phyloP scores from a whole-genome alignment of 2,329 filamentous ascomycete species.

The Aspergillus aculeatus region DNA sequence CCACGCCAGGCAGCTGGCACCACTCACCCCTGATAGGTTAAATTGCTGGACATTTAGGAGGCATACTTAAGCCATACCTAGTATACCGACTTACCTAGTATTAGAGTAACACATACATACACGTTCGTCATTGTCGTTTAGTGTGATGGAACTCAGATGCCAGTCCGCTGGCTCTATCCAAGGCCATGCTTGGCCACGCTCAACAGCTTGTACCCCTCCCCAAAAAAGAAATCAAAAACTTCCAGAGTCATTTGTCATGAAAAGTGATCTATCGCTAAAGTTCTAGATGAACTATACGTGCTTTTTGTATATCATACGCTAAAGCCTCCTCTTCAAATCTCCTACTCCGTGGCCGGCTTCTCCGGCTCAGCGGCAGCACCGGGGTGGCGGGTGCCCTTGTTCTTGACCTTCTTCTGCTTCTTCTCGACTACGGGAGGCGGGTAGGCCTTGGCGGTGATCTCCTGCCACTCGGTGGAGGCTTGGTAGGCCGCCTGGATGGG shows the following conservation, averaged over 20 bases:
- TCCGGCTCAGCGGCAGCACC: constrained; percentile 32
- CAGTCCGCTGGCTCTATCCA: not conserved
- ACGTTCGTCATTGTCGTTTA: too few relatives aligned
- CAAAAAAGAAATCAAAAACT: not conserved
- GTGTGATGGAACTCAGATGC: too few relatives aligned
- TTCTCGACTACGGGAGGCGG: constrained; percentile 69
- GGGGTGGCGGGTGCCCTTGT: constrained; percentile 63
- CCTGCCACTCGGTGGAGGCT: constrained; percentile 74
- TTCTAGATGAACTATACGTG: not conserved
- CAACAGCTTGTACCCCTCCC: too few relatives aligned
- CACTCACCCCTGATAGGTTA: too few relatives aligned
- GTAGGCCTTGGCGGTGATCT: constrained; percentile 75
- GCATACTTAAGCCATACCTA: too few relatives aligned
- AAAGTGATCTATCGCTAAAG: not conserved
- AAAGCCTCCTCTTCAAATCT: not conserved
- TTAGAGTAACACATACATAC: too few relatives aligned
- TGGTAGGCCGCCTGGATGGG: constrained; percentile 76
- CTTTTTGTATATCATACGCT: not conserved
- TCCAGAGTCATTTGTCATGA: not conserved
- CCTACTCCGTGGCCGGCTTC: constrained; percentile 13
- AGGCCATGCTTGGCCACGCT: not conserved
- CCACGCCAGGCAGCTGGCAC: too few relatives aligned
- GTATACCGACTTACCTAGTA: too few relatives aligned
- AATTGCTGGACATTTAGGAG: too few relatives aligned
- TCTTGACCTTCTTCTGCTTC: constrained; percentile 71